Evolutionary conservation across 805 yeast genomes (phyloP), one percentile per base, ranked within the genome.

Genomic region (Kluyveromyces aestuarii): DNA sequence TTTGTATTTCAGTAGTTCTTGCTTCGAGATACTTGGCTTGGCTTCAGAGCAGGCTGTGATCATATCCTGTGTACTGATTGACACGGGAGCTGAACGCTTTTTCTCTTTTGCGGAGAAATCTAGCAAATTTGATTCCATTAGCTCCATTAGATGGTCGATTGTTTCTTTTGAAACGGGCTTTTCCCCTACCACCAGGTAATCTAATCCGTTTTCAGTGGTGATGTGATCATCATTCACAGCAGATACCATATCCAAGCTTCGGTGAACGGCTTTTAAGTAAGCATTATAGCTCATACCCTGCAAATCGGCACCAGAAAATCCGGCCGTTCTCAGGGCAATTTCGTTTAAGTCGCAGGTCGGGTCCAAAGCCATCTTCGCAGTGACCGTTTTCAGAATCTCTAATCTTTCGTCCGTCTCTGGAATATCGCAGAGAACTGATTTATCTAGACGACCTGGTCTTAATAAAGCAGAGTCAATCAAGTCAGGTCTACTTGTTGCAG

Each of bases 401-500:
- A 79, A 61, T 36, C 98, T 69, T 55, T 88, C 95, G 5, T 74
- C 77, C 30, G 54, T 69, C 55, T 72, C 72, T 0, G 99, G 99
- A 75, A 93, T 76, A 59, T 85, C 93, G 70, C 99, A 91, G 7
- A 93, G 72, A 13, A 93, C 82, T 61, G 93, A 80, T 64, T 91
- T 93, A 64, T 93, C 99, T 58, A 93, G 74, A 70, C 99, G 81
- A 6, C 99, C 99, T 0, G 99, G 99, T 66, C 99, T 81, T 50
- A 93, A 69, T 48, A 93, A 73, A 0, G 99, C 99, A 2, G 96
- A 84, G 64, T 93, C 99, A 54, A 93, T 90, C 56, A 93, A 74
- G 60, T 93, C 99, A 0, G 99, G 99, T 58, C 99, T 75, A 57
- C 93, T 82, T 0, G 98, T 93, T 1, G 98, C 99, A 0, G 98